Evolutionary conservation across 495 filamentous ascomycete species (phyloP), one percentile per base, ranked within the genome.

Genomic region (Choiromyces venosus): DNA sequence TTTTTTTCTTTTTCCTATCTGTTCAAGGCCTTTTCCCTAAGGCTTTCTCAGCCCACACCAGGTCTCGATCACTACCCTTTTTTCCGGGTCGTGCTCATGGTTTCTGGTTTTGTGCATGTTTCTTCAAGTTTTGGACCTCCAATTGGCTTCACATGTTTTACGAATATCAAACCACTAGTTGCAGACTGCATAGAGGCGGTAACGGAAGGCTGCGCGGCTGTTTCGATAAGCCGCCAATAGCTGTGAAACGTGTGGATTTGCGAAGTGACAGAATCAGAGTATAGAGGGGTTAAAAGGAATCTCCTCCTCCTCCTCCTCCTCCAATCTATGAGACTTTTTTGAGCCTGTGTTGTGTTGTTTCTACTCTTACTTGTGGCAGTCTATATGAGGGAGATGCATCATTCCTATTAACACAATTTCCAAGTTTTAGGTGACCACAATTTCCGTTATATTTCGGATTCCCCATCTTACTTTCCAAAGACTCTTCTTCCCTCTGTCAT

Each of bases 1-100:
- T 75, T 72, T 69, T 71, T 73, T 76, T 67, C 52, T 61, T 61
- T 61, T 61, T 33, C 52, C 12, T 33, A 33, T 18, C 52, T 61
- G 52, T 25, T 33, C 25, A 61, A 29, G 52, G 52, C 10, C 9
- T 61, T 29, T 29, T 14, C 52, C 25, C 25, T 14, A 16, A 33
- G 25, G 10, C 52, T 61, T 61, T 61, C 52, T 61, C 52, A 33
- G 52, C 52, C 25, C 52, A 14, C 52, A 61, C 52, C 25, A 18
- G 52, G 52, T 33, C 52, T 33, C 52, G 52, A 61, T 61, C 52
- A 61, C 52, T 61, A 16, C 52, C 46, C 52, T 61, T 29, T 61
- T 61, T 33, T 61, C 52, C 52, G 52, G 25, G 52, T 33, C 25
- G 12, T 61, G 52, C 52, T 61, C 52, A 29, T 61, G 25, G 25